A percentile compares a stretch with the other conserved stretches of the same genome.
These are phyloP conservation scores for Elongisporangium undulatum DNA, from an alignment of 352 stramenopile genomes.

Conservation along the genomic window DNA sequence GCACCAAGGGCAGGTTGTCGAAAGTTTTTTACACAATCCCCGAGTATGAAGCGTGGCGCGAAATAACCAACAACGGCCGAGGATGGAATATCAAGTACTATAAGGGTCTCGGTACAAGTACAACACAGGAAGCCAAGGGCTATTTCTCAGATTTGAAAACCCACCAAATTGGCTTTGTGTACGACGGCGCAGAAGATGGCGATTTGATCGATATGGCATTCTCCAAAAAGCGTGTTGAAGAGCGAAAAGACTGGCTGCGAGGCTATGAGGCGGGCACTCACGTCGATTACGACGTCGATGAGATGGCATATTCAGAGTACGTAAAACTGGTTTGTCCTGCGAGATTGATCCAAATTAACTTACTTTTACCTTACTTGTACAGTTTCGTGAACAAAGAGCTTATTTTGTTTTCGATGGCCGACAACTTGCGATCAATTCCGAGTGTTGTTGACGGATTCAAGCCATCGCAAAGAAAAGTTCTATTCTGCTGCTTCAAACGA, in stretches of 20 bases:
- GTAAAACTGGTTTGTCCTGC: conserved; percentile 4
- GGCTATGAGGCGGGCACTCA: conserved; percentile 84
- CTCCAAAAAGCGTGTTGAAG: conserved; percentile 94
- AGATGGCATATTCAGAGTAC: conserved; percentile 92
- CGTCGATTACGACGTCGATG: conserved; percentile 90
- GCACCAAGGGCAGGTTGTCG: conserved; percentile 80
- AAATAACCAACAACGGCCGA: conserved; percentile 82
- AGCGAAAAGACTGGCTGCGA: conserved; percentile 96
- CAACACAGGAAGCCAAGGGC: conserved; percentile 93
- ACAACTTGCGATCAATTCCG: conserved; percentile 96
- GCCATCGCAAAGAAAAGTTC: conserved; percentile 97
- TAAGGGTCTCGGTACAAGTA: conserved; percentile 99
- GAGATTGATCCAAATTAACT: too few species aligned
- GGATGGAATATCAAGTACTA: conserved; percentile 99
- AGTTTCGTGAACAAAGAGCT: conserved; percentile 99
- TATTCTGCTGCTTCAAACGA: conserved; percentile 98
- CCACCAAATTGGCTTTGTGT: conserved; percentile 93
- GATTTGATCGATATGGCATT: conserved; percentile 97
- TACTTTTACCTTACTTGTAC: conserved; percentile 7
- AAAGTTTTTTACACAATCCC: conserved; percentile 97
- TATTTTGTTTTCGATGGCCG: conserved; percentile 97
- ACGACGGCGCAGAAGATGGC: conserved; percentile 85
- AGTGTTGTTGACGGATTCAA: conserved; percentile 97
- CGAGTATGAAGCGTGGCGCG: conserved; percentile 95
- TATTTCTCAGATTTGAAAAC: conserved; percentile 96